phyloP scores from a whole-genome alignment of 1,139 yeast species.

The Pichia norvegensis region DNA sequence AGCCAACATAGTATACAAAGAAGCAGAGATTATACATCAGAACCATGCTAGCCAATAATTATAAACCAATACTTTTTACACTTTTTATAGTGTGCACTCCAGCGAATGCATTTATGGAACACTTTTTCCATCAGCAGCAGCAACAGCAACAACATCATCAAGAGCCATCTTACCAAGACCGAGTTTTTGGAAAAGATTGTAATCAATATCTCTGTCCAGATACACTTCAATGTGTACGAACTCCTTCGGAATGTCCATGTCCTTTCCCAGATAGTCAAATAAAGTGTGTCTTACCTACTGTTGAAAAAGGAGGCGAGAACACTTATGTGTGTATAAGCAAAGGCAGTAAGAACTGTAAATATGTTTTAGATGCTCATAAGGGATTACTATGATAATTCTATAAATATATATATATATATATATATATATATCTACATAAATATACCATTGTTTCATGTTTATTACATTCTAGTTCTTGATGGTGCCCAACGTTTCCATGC shows the following conservation, averaged over 20 bases:
- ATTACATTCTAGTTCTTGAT: constrained; percentile 60
- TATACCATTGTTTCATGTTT: not conserved
- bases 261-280: constrained; percentile 79
- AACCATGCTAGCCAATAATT: not conserved
- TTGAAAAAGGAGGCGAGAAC: constrained; percentile 36
- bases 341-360: constrained; percentile 62
- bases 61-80: no score
- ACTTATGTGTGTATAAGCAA: constrained; percentile 67
- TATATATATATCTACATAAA: not conserved
- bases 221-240: constrained; percentile 67
- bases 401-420: not conserved
- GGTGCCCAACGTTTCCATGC: constrained; percentile 79
- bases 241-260: constrained; percentile 76
- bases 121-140: constrained; percentile 24
- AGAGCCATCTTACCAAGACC: constrained; percentile 20
- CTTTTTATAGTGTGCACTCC: not conserved
- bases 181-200: constrained; percentile 39
- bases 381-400: constrained; percentile 29
- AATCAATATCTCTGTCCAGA: constrained; percentile 72
- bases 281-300: constrained; percentile 61
- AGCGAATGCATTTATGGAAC: constrained; percentile 15
- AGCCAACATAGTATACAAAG: no score
- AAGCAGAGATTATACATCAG: no score
- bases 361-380: constrained; percentile 49
- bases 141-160: constrained; percentile 33